A percentile compares a stretch with the other conserved stretches of the same genome.
These are phyloP conservation scores for Rusavskia elegans DNA, from an alignment of 495 filamentous ascomycete species.

Conservation along the genomic window DNA sequence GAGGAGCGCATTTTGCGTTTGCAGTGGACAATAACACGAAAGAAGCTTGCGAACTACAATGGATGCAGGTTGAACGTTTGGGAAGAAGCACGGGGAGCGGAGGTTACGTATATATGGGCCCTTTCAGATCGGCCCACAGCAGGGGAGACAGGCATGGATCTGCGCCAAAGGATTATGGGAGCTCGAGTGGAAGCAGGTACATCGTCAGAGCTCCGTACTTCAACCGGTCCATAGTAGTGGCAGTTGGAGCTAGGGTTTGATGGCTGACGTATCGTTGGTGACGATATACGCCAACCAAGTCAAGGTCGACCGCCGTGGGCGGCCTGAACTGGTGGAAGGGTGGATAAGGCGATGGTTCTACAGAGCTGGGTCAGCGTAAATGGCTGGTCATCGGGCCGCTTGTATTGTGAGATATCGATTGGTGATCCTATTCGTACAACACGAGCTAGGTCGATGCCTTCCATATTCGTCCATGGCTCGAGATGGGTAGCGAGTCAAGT, in stretches of 20 bases:
- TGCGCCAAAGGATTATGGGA: not conserved
- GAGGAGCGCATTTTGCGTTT: not conserved
- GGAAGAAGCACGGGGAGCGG: not conserved
- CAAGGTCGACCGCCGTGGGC: not conserved
- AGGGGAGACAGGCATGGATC: not conserved
- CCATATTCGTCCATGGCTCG: not conserved
- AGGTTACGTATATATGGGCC: not conserved
- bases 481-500: not conserved
- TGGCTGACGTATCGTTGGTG: not conserved
- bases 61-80: not conserved
- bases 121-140: not conserved
- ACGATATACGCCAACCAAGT: not conserved
- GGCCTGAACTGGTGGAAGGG: not conserved
- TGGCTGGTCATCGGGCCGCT: constrained; percentile 1
- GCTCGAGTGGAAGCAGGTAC: constrained; percentile 1
- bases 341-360: not conserved
- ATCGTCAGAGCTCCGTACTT: not conserved
- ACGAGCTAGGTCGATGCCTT: not conserved
- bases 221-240: not conserved
- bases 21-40: not conserved
- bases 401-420: not conserved
- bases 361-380: not conserved
- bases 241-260: not conserved
- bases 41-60: not conserved
- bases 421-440: not conserved